Conservation (phyloP, 129 eudicot genomes). For the Helianthus tuberosus region DNA sequence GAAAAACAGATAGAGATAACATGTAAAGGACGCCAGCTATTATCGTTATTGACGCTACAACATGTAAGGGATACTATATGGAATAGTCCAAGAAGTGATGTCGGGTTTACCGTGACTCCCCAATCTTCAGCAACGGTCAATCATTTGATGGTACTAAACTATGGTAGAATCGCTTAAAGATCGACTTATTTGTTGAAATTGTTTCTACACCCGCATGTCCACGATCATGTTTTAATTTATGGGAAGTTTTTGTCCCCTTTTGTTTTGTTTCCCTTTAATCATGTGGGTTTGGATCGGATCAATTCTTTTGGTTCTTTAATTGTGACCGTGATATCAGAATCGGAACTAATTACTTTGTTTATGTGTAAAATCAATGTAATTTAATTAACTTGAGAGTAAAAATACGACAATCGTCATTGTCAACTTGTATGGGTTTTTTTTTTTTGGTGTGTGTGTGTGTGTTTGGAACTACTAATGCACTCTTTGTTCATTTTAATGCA, state of each 20-base stretch:
- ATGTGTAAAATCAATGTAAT: conserved; percentile 24
- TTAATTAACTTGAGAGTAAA: conserved; percentile 28
- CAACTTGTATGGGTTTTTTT: background rate
- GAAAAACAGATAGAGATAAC: conserved; percentile 70
- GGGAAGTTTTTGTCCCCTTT: conserved; percentile 35
- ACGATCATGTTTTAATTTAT: conserved; percentile 25
- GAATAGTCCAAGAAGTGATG: conserved; percentile 39
- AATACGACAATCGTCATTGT: background rate
- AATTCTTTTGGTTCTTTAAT: conserved; percentile 27
- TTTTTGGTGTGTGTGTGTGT: no score
- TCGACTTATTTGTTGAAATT: conserved; percentile 13
- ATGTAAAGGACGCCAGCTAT: conserved; percentile 77
- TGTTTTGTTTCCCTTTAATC: conserved; percentile 5
- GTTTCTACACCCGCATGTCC: conserved; percentile 25
- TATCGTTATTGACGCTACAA: conserved; percentile 65
- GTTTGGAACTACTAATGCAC: background rate
- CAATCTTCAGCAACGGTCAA: conserved; percentile 33
- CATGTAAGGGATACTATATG: conserved; percentile 78
- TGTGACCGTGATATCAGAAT: conserved; percentile 24
- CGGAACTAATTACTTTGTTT: conserved; percentile 23
- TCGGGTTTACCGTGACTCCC: conserved; percentile 26
- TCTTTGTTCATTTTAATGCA: background rate
- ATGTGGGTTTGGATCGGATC: conserved; percentile 22
- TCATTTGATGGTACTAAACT: conserved; percentile 62
- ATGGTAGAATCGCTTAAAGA: conserved; percentile 40